Percentiles rank a stretch among this genome's conserved stretches.
These are phyloP conservation scores for Chaetomidium leptoderma DNA, from an alignment of 495 filamentous ascomycete species.

Conservation along the genomic window DNA sequence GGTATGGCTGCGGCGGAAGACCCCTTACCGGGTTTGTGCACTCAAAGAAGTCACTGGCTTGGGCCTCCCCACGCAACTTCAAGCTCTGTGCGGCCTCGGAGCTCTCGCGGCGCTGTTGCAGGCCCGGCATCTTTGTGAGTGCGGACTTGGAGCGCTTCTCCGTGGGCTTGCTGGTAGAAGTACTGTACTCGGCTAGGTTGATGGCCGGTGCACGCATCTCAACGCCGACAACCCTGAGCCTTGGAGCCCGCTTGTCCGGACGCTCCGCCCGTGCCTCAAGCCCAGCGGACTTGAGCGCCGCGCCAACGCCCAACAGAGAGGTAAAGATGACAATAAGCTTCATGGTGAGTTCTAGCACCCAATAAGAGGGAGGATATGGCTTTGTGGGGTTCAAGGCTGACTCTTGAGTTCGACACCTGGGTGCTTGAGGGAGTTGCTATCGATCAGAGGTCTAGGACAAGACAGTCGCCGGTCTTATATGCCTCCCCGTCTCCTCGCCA, in stretches of 20 bases:
- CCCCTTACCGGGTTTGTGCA: constrained; percentile 36
- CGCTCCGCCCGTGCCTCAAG: constrained; percentile 13
- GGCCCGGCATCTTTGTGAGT: constrained; percentile 27
- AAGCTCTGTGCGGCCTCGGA: constrained; percentile 16
- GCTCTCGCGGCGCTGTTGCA: constrained; percentile 23
- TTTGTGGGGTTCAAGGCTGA: not conserved
- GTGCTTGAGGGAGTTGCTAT: not conserved
- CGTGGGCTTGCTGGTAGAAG: constrained; percentile 22
- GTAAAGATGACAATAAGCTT: constrained; percentile 33
- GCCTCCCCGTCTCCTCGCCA: not conserved
- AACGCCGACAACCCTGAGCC: constrained; percentile 17
- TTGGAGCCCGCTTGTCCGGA: not conserved
- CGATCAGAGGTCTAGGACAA: not conserved
- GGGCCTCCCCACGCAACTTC: constrained; percentile 15
- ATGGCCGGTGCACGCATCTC: constrained; percentile 13
- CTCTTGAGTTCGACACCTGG: not conserved
- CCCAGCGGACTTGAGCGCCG: constrained; percentile 23
- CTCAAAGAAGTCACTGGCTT: constrained; percentile 36
- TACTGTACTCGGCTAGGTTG: constrained; percentile 29
- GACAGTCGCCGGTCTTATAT: constrained; percentile 17
- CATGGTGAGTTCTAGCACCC: constrained; percentile 35
- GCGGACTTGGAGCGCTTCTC: constrained; percentile 23
- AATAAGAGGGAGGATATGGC: no score
- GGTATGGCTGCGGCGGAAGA: not conserved
- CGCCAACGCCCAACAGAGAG: constrained; percentile 27